Base-by-base conservation (phyloP, 495 filamentous ascomycete species). In the Geoglossum glabrum region DNA sequence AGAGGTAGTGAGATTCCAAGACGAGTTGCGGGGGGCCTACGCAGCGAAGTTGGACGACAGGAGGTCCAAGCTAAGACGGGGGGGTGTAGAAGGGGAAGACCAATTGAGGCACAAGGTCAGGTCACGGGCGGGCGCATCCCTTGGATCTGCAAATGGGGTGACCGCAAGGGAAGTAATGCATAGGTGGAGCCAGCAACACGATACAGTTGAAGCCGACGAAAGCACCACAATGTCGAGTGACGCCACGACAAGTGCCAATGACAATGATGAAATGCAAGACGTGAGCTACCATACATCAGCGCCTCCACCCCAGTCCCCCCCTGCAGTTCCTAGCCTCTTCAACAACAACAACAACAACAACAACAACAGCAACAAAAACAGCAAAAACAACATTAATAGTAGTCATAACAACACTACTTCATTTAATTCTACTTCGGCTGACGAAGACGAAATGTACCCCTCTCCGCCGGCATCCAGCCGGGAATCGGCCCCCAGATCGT, bases 1-100 rank as follows among this genome's bases (percentile, higher is more conserved):
- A 17, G 84, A 88, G 60, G 76, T 95, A 23, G 65, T 69, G 19
- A 65, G 67, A 17, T 90, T 82, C 63, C 90, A 96, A 63, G 73
- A 76, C 56, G 72, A 77, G 57, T 70, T 52, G 49, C 28, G 49
- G 17, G 49, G 49, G 28, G 8, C 28, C 3, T 31, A 52, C 19
- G 5, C 49, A 30, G 11, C 10, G 23, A 52, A 31, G 49, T 26
- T 5, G 1, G 28, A 13, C 9, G 28, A 52, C 49, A 27, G 49
- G 17, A 10, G 73, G 70, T 3, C 72, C 73, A 58, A 75, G 74
- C 10, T 70, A 73, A 51, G 70, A 70, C 25, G 80, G 78, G 64
- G 76, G 54, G 30, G 27, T 6, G 17, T 31, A 1, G 27, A 45
- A 17, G 31, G 40, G 54, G 54, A 36, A 26, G 54, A 36, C 10